Evolutionary conservation across 768 basidiomycete species (phyloP).

Genomic region (Mycena epipterygia): DNA sequence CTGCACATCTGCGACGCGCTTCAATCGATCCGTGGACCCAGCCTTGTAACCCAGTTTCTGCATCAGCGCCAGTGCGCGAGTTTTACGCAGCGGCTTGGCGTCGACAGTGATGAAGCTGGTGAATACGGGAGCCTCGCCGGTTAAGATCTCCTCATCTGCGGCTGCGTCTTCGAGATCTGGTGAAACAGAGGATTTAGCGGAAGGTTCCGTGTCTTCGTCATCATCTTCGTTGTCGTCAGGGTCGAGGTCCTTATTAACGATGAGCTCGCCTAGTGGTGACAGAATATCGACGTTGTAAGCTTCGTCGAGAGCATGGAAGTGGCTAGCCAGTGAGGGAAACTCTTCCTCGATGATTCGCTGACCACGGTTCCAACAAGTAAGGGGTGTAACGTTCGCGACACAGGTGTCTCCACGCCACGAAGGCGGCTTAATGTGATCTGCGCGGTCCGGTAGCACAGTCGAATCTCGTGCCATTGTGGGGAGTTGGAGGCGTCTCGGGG

Average conservation of each 20-base stretch:
- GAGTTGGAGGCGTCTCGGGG: conserved; percentile 44
- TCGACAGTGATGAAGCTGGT: background rate
- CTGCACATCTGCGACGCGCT: background rate
- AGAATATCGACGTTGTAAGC: conserved; percentile 4
- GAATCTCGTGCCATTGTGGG: background rate
- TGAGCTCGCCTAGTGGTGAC: background rate
- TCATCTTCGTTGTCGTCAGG: conserved; percentile 13
- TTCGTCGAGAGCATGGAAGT: background rate
- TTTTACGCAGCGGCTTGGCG: background rate
- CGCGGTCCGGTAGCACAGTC: background rate
- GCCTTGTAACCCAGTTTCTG: conserved; percentile 2
- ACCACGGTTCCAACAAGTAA: conserved; percentile 48
- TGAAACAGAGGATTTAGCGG: background rate
- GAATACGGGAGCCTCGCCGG: background rate
- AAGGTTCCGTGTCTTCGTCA: background rate
- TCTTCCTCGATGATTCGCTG: conserved; percentile 4
- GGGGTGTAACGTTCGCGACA: conserved; percentile 40
- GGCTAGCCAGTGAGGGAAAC: background rate
- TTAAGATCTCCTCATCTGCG: background rate
- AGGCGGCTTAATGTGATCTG: conserved; percentile 52
- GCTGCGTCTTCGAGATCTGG: conserved; percentile 15
- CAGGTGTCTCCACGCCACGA: conserved; percentile 50
- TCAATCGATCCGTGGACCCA: background rate
- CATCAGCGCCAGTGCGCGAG: background rate
- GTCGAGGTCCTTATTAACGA: background rate